Base-by-base conservation (phyloP, 202 grass and related monocot species). In the Digitaria exilis region DNA sequence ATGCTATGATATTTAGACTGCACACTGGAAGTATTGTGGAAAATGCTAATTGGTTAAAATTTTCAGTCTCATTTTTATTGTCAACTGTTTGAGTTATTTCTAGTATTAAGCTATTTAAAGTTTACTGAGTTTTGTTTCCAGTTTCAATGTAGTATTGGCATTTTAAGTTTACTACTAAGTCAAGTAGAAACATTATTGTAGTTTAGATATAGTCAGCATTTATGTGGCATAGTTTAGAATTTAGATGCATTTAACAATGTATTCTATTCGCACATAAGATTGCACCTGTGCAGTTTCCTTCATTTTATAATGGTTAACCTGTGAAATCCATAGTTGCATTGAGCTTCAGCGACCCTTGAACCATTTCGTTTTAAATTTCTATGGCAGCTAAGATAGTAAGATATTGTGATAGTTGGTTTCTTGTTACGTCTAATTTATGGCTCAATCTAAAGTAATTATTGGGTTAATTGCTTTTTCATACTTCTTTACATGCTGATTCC, bases 51-150 rank as follows among this genome's bases (percentile, higher is more conserved):
- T 32, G 75, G 18, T 60, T 62, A 55, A 74, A 71, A 64, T 37
- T 10, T 17, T 43, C 0, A 21, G n/a, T n/a, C n/a, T n/a, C n/a
- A n/a, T n/a, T 45, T 83, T 73, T 31, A 56, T 15, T 29, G 8
- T 55, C 17, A 55, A 31, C 15, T 81, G 51, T 16, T 75, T 70
- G 17, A 84, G 19, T 60, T 74, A 30, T 42, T 42, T 70, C 10
- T 71, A 62, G 34, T 65, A 58, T 65, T 19, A 82, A 76, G 15
- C 24, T 75, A 70, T 70, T 81, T 51, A 22, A 77, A 41, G 43
- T 52, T 56, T 72, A 57, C 24, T 79, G 14, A 15, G 59, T 30
- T 61, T 58, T 49, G 24, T 43, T 82, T 76, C 50, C n/a, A 81
- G 48, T 25, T 77, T 52, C 4, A 0, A 77, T 62, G 12, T 76